Base-by-base conservation (phyloP, 805 yeast species). In the Barnettozyma botsteinii region DNA sequence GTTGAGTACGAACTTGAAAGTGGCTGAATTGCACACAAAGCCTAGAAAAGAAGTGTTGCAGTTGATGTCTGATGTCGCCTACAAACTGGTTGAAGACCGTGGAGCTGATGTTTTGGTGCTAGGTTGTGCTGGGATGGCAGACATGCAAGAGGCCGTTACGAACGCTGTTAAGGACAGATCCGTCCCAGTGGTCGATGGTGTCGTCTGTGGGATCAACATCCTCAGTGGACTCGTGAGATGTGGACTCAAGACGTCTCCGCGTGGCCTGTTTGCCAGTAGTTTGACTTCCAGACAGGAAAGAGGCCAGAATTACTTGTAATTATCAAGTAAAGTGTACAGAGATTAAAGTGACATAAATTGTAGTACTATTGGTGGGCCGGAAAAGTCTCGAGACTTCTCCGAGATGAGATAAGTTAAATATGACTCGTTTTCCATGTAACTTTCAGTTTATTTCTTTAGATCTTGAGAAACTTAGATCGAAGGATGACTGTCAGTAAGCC, bases 111-210 rank as follows among this genome's bases (percentile, higher is more conserved):
- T 43, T 7, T 26, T 61, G 6, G 49, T 61, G 7, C 43, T 62
- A 4, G 66, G 66, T 1, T 51, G 60, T 48, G 58, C 62, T n/a
- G 59, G 66, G n/a, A 56, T 55, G 60, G 43, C 52, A 11, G 60
- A 55, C 27, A 52, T 55, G 56, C 51, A 51, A 27, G 44, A 47
- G 14, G 59, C 60, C 7, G 58, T 54, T 3, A 41, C 40, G 1
- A 31, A 39, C 7, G 51, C 57, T 13, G 56, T 55, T 4, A 22
- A 31, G 13, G 39, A 40, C 11, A 27, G 38, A 14, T 47, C 48
- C 1, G 56, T 55, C 5, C 54, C 46, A 14, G 58, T 55, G 3
- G 44, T 55, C 14, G 60, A 55, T 41, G 60, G 60, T 17, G 60
- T 54, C 10, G 51, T 52, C 6, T 23, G 53, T 36, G 64, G 64